Percentiles rank a stretch among this genome's conserved stretches.
These are phyloP conservation scores for Primulina tabacum DNA, from an alignment of 257 asterid species.

Conservation along the genomic window DNA sequence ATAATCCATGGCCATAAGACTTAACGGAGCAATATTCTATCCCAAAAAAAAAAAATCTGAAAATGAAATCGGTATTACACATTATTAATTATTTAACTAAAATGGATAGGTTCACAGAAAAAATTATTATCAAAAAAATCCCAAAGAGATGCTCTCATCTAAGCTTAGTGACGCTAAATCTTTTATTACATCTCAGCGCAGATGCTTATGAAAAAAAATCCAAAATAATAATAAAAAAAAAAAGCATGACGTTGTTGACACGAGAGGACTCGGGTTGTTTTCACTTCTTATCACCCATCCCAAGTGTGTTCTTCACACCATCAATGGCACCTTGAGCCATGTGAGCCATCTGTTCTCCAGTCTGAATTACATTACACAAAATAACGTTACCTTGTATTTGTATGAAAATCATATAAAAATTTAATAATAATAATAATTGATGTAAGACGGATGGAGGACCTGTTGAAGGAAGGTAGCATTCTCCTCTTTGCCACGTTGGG, in stretches of 20 bases:
- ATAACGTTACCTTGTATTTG: no score
- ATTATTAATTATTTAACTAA: no score
- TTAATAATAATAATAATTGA: no score
- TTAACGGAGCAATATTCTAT: no score
- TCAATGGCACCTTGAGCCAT: slow-evolving; percentile 74
- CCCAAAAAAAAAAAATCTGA: no score
- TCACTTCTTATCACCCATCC: slow-evolving; percentile 66
- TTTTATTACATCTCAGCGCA: slow-evolving; percentile 18
- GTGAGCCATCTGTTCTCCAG: slow-evolving; percentile 50
- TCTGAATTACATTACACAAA: slow-evolving; percentile 28
- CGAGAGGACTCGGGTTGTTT: background rate
- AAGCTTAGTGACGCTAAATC: background rate
- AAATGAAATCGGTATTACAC: no score
- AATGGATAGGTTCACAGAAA: no score
- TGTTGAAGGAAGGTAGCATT: slow-evolving; percentile 49
- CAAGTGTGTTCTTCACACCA: slow-evolving; percentile 71
- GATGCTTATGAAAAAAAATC: background rate
- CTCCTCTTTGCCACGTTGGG: slow-evolving; percentile 50
- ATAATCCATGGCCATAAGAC: no score
- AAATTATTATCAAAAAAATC: background rate
- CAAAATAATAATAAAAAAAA: background rate
- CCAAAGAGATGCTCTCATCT: background rate
- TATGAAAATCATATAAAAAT: no score
- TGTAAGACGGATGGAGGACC: slow-evolving; percentile 22
- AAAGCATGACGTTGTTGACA: background rate